Evolutionary conservation across 1,284 basidiomycete species (phyloP), one percentile per base, ranked within the genome.

Genomic region (Pseudozyma pruni): DNA sequence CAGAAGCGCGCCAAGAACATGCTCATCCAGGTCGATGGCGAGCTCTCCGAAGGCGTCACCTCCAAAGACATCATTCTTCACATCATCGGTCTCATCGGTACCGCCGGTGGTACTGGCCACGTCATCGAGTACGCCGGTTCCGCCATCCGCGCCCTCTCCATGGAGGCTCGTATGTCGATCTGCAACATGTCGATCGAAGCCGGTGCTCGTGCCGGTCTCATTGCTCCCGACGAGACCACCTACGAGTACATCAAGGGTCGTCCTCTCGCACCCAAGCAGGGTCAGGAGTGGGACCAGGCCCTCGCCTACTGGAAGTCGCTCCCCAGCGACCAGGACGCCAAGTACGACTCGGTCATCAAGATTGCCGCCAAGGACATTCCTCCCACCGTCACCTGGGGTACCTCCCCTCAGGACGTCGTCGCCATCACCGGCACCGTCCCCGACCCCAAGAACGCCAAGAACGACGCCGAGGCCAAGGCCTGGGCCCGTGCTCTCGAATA

Each of bases 101-200:
- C 80, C 20, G 80, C 77, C n/a, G 78, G 78, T 44, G 80, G 79
- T 49, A 81, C 79, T 2, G 80, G 80, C 33, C 59, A 64, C 40
- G 80, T 81, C 32, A 78, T 81, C 54, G 80, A 81, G 55, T 81
- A 66, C 58, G 74, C 72, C 44, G 80, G 80, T 13, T 74, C 77
- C 20, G 62, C 80, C 39, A 81, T 81, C 54, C 69, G 73, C 22
- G 33, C 50, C 20, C 74, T 81, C 35, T 73, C 68, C 34, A 81
- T 81, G 79, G 80, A 79, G 61, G 80, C 74, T 10, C 69, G 80
- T 25, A 81, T 81, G 80, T 74, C 71, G 31, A 81, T 81, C 68
- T 81, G 80, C 75, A 81, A 81, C 72, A 81, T 81, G 80, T 78
- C 76, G 35, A 81, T 81, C 59, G 80, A 81, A 58, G 80, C 77